phyloP scores from a whole-genome alignment of 345 rosid genomes.

The Moricandia arvensis region DNA sequence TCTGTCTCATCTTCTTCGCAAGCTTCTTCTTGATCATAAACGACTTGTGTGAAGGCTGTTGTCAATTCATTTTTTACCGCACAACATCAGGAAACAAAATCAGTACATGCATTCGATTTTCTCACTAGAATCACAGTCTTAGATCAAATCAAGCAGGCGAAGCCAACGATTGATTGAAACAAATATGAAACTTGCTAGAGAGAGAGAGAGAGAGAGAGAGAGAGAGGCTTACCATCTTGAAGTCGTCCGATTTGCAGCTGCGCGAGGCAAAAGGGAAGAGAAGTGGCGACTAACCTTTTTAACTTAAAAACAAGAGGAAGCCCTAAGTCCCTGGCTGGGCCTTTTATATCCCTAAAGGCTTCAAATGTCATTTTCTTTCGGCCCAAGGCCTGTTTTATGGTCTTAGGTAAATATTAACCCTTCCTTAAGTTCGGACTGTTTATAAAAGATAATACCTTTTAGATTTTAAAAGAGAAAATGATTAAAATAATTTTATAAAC shows the following conservation, averaged over 20 bases:
- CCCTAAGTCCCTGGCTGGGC: neutral
- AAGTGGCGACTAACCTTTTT: neutral
- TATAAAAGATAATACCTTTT: too few species aligned
- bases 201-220: neutral
- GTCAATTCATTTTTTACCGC: neutral
- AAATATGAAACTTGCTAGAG: neutral
- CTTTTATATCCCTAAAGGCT: neutral
- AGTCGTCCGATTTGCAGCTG: neutral
- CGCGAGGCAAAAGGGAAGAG: neutral
- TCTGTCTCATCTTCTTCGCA: conserved; percentile 76
- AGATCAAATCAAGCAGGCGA: neutral
- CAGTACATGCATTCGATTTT: neutral
- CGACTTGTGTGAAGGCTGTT: conserved; percentile 93
- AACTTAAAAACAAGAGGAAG: neutral
- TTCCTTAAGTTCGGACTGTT: too few species aligned
- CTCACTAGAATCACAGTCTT: neutral
- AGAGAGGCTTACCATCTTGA: neutral
- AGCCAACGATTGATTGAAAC: neutral
- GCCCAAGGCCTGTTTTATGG: neutral
- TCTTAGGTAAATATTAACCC: neutral
- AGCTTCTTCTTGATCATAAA: conserved; percentile 73
- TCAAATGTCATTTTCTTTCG: too few species aligned
- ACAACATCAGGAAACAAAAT: neutral
- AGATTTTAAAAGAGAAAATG: too few species aligned
- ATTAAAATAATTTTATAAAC: too few species aligned